phyloP scores from a whole-genome alignment of 2,329 filamentous ascomycete genomes.

The Furcasterigmium sp. region DNA sequence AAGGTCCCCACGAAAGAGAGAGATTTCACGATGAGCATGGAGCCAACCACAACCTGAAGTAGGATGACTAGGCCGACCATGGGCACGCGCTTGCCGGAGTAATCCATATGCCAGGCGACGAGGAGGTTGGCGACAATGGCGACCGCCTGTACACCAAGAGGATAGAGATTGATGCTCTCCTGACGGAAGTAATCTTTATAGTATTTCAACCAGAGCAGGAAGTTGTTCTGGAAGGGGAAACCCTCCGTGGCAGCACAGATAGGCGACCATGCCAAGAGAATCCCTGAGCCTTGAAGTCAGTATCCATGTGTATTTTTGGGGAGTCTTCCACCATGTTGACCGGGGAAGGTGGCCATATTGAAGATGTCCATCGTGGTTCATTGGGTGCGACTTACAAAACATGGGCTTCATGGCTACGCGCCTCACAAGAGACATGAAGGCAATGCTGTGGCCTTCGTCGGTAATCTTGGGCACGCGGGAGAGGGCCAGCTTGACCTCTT shows the following conservation, averaged over 20 bases:
- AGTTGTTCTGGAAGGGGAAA: conserved; percentile 16
- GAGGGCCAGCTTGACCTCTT: conserved; percentile 34
- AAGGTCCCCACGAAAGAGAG: conserved; percentile 25
- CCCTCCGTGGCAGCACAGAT: conserved; percentile 27
- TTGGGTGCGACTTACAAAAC: too few species aligned
- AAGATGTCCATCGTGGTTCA: too few species aligned
- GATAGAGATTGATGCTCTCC: conserved; percentile 28
- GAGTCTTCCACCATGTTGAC: too few species aligned
- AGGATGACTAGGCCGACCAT: conserved; percentile 25
- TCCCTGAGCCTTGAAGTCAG: too few species aligned
- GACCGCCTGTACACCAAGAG: conserved; percentile 28
- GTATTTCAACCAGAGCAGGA: conserved; percentile 21
- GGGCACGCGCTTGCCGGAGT: conserved; percentile 23
- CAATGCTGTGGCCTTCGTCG: conserved; percentile 17
- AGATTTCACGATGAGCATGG: conserved; percentile 24
- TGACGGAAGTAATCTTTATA: conserved; percentile 15
- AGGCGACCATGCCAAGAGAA: conserved; percentile 2
- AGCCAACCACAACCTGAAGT: conserved; percentile 24
- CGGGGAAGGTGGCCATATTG: too few species aligned
- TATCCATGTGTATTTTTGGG: too few species aligned
- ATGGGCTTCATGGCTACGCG: conserved; percentile 12
- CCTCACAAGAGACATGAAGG: conserved; percentile 14
- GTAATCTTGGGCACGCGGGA: conserved; percentile 21
- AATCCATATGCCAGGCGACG: conserved; percentile 27
- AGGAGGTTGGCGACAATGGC: conserved; percentile 29